A percentile compares a stretch with the other conserved stretches of the same genome.
These are phyloP conservation scores for Rhodofomes roseus DNA, from an alignment of 1,284 basidiomycete species.

Conservation along the genomic window DNA sequence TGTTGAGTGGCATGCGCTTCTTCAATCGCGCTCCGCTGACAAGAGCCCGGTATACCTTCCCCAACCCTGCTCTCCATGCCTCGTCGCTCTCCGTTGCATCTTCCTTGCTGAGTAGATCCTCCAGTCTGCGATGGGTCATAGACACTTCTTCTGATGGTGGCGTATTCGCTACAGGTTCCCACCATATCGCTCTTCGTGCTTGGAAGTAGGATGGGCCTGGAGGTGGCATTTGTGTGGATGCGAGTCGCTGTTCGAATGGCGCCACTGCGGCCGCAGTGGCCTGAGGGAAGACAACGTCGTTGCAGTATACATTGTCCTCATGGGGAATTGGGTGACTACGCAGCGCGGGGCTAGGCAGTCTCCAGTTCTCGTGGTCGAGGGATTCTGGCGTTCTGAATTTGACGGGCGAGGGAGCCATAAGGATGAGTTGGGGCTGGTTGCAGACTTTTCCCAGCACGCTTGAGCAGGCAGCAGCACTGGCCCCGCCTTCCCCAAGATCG, in stretches of 20 bases:
- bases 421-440: not conserved
- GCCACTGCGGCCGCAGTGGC: not conserved
- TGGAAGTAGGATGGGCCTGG: constrained; percentile 61
- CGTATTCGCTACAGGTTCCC: constrained; percentile 26
- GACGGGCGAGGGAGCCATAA: constrained; percentile 2
- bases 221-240: constrained; percentile 41
- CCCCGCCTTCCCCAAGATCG: not conserved
- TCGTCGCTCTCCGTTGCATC: constrained; percentile 46
- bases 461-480: not conserved
- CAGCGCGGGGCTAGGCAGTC: not conserved
- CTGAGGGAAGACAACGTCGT: not conserved
- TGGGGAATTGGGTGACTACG: not conserved
- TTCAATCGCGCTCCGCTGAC: constrained; percentile 53
- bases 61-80: constrained; percentile 54
- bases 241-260: constrained; percentile 38
- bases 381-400: not conserved
- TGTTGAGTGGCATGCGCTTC: constrained; percentile 50
- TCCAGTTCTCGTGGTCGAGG: not conserved
- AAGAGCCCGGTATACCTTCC: constrained; percentile 62
- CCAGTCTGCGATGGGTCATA: constrained; percentile 45
- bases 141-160: constrained; percentile 26
- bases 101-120: constrained; percentile 45
- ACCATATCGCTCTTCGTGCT: constrained; percentile 61
- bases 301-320: not conserved
- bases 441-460: not conserved